Conservation (phyloP, 169 alveolate genomes). For the Plasmodium sp. region DNA sequence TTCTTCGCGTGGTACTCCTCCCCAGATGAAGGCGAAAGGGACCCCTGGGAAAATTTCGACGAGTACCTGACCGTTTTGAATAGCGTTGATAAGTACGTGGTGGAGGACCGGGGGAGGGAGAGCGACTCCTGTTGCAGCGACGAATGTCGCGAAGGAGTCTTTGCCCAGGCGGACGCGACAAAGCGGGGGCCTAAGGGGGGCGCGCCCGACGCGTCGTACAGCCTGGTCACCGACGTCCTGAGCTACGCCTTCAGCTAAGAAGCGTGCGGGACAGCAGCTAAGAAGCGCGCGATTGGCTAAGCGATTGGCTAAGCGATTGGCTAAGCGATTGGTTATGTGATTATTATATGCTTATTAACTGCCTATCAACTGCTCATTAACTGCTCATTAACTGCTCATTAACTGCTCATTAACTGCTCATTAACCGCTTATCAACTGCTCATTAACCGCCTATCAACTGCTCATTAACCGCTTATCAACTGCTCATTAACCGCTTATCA, state of each 20-base stretch:
- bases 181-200: background rate
- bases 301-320: background rate
- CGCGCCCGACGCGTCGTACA: background rate
- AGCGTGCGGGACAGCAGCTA: background rate
- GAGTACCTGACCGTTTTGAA: slow-evolving; percentile 38
- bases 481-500: no score
- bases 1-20: background rate
- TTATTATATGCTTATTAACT: no score
- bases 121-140: slow-evolving; percentile 28
- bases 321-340: background rate
- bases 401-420: no score
- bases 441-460: no score
- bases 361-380: no score
- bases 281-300: background rate
- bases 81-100: background rate
- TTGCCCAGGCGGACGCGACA: background rate
- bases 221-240: slow-evolving; percentile 14
- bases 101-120: slow-evolving; percentile 17
- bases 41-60: background rate
- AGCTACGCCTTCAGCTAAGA: slow-evolving; percentile 23
- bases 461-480: no score
- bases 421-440: no score
- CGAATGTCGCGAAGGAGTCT: background rate
- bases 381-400: no score
- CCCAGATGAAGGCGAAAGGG: background rate